Base-by-base conservation (phyloP, 331 rosid genomes). In the Arachis monticola region DNA sequence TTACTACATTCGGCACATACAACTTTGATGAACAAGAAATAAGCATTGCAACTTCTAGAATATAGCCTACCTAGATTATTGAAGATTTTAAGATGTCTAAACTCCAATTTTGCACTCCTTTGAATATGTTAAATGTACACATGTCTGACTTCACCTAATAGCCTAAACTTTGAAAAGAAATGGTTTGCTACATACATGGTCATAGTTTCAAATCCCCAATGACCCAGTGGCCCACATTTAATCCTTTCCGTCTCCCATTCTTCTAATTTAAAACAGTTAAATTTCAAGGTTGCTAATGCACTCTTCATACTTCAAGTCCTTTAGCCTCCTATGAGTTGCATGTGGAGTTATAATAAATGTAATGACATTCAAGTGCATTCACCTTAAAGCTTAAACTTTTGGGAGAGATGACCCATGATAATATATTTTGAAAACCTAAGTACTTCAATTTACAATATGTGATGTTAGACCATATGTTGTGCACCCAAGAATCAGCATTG, bases 1-100 rank as follows among this genome's bases (percentile, higher is more conserved):
- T 57, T 48, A 44, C 80, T 31, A 74, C 40, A 74, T 64, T 7
- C 64, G 66, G 52, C 48, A 67, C 68, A 61, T 56, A 67, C 55
- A 48, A 55, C 64, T 14, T 65, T 35, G 14, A 44, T 41, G 8
- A 60, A 70, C 47, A 69, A 74, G 64, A 59, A 14, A 72, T 8
- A 62, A 41, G 47, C 44, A 73, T 35, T 46, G 46, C 59, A 77
- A 73, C 51, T 47, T 58, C 30, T 62, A 12, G 55, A 69, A 35
- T 56, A 75, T 59, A 45, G 27, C 51, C 62, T 64, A 71, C 55
- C 48, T 59, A 14, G 67, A 57, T 64, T 72, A 3, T 13, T 32
- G 51, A 74, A 67, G 61, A 74, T 69, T 61, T 62, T 40, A 69
- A 50, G 56, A 45, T 47, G 47, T 10, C 11, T 30, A 45, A 31